Evolutionary conservation across 2,329 filamentous ascomycete species (phyloP), one percentile per base, ranked within the genome.

Genomic region (Seiridium unicorne): DNA sequence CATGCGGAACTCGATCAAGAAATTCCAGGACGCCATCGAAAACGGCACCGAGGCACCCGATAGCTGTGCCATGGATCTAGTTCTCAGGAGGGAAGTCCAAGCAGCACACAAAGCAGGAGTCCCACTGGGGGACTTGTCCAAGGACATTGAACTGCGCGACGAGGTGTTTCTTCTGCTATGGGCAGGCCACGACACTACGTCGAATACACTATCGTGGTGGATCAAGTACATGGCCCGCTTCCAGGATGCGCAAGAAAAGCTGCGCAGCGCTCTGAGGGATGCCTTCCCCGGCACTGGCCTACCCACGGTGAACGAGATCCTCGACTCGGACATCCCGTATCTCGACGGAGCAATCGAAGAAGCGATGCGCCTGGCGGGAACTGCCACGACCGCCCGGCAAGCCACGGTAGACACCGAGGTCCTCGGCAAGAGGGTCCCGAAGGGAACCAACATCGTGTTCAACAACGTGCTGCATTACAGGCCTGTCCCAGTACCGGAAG

Each of bases 281-380:
- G 57, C 54, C 31, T 61, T 63, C n/a, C 59, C 60, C 3, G 58
- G 42, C 32, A 44, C 59, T 9, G 34, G 48, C 8, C 54, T 5
- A 3, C 72, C 70, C 0, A 68, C 64, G 2, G 55, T 60, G 4
- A 26, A 57, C 1, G 72, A 73, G 60, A 61, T 74, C 49, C 48
- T 60, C 9, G 53, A 60, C 5, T 56, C 64, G 2, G 58, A 61
- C 3, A 57, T 69, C 0, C 70, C 72, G 3, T 74, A 73, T 44
- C 66, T 74, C 9, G 71, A 74, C 32, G 73, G 71, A 3, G 48
- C 68, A 3, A 58, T 73, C 3, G 70, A 73, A 53, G 73, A 76
- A 62, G 65, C 67, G 57, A 60, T 54, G 35, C 51, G 51, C 34
- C 51, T 40, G 18, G 51, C 51, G 13, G 38, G 38, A 9, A 54